A percentile compares a stretch with the other conserved stretches of the same genome.
Evolutionary conservation across 2,329 filamentous ascomycete species (phyloP).

Genomic region (Pseudogymnoascus sp.): DNA sequence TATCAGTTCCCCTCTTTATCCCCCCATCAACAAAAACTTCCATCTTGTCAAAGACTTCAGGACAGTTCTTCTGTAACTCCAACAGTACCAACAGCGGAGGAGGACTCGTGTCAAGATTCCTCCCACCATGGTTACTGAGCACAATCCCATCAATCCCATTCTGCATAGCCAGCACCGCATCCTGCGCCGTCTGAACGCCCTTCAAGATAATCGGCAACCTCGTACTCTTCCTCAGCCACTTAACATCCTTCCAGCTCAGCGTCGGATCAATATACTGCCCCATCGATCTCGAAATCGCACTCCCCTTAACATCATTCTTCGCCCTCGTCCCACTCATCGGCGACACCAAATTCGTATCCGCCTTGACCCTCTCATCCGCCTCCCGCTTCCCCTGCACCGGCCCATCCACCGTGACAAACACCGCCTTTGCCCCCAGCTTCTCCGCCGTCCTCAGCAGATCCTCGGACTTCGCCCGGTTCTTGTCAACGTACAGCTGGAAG

Average conservation of each 20-base stretch:
- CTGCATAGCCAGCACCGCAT: constrained; percentile 54
- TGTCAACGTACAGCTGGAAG: constrained; percentile 58
- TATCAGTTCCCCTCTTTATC: constrained; percentile 56
- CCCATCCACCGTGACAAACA: constrained; percentile 54
- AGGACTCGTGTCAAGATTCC: constrained; percentile 44
- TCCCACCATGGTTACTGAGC: constrained; percentile 63
- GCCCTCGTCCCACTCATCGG: constrained; percentile 44
- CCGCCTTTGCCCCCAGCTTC: constrained; percentile 40
- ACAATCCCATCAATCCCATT: constrained; percentile 60
- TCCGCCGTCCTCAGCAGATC: constrained; percentile 41
- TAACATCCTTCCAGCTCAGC: constrained; percentile 56
- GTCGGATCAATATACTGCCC: constrained; percentile 50
- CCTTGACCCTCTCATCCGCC: constrained; percentile 39
- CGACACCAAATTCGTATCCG: constrained; percentile 39
- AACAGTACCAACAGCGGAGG: constrained; percentile 52
- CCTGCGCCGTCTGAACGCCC: constrained; percentile 60
- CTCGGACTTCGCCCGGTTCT: constrained; percentile 44
- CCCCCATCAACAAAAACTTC: constrained; percentile 61
- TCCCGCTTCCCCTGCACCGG: constrained; percentile 50
- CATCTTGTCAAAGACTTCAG: constrained; percentile 51
- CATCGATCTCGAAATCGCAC: constrained; percentile 48
- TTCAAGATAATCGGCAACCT: constrained; percentile 56
- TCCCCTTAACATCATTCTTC: constrained; percentile 47
- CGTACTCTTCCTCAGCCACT: constrained; percentile 54
- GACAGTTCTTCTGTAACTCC: constrained; percentile 55